These are phyloP conservation scores for Leptographium procerum DNA, from an alignment of 2,329 filamentous ascomycete species.

Conservation along the genomic window DNA sequence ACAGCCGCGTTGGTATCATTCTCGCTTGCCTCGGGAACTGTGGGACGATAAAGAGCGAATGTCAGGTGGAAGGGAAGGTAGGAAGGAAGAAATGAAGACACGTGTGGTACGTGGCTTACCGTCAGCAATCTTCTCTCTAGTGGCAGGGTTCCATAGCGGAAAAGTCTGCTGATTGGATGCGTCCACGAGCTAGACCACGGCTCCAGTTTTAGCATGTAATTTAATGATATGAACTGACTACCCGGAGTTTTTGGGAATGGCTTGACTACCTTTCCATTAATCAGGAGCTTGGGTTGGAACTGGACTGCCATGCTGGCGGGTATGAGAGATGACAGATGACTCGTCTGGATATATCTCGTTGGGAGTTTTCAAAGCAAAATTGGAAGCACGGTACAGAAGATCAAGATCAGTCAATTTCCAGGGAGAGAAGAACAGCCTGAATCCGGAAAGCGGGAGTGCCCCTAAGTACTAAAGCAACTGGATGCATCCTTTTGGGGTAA, in stretches of 20 bases:
- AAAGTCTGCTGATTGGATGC: constrained; percentile 34
- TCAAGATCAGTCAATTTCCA: too few species aligned
- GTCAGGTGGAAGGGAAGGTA: neutral
- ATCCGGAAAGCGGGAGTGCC: too few species aligned
- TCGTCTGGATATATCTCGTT: too few species aligned
- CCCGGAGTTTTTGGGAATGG: neutral
- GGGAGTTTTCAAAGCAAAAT: too few species aligned
- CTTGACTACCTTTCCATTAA: constrained; percentile 32
- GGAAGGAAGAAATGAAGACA: neutral
- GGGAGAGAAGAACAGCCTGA: too few species aligned
- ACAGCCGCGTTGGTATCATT: constrained; percentile 31
- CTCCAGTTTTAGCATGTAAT: neutral
- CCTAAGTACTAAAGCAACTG: too few species aligned
- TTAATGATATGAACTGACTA: neutral
- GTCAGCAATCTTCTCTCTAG: constrained; percentile 25
- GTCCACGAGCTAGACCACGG: constrained; percentile 25
- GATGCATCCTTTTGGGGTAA: too few species aligned
- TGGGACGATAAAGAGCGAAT: neutral
- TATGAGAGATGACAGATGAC: neutral
- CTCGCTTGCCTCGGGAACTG: constrained; percentile 32
- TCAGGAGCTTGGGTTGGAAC: constrained; percentile 30
- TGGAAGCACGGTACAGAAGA: too few species aligned
- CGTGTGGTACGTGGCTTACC: constrained; percentile 11
- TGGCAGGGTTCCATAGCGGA: constrained; percentile 30
- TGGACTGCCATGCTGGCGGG: constrained; percentile 3